Evolutionary conservation across 176 grass and related monocot genomes (phyloP).

Genomic region (Poa pratensis): DNA sequence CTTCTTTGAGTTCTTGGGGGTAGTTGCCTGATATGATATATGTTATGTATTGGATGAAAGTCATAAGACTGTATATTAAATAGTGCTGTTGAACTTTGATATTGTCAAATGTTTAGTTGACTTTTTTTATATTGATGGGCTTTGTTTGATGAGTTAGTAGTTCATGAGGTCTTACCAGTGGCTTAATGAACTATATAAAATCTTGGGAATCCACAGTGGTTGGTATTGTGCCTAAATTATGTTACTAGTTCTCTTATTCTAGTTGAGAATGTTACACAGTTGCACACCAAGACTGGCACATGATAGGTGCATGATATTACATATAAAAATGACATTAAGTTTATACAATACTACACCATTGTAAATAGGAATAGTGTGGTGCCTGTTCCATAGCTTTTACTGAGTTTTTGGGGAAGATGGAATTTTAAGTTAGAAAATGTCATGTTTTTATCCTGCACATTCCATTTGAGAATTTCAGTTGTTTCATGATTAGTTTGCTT

Average conservation of each 20-base stretch:
- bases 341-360: not conserved
- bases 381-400: not conserved
- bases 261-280: slow-evolving; percentile 12
- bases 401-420: not conserved
- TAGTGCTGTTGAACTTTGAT: slow-evolving; percentile 31
- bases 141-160: slow-evolving; percentile 29
- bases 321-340: not conserved
- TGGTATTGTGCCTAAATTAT: slow-evolving; percentile 12
- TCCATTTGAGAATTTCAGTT: slow-evolving; percentile 7
- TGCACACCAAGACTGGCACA: slow-evolving; percentile 11
- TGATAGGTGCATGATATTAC: not conserved
- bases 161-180: not conserved
- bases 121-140: slow-evolving; percentile 1
- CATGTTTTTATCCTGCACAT: not conserved
- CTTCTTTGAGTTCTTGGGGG: not conserved
- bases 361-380: not conserved
- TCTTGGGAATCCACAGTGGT: slow-evolving; percentile 10
- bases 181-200: not conserved
- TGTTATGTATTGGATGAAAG: slow-evolving; percentile 2
- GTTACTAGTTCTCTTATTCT: slow-evolving; percentile 24
- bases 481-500: slow-evolving; percentile 3
- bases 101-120: slow-evolving; percentile 29
- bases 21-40: slow-evolving; percentile 15
- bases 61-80: slow-evolving; percentile 12
- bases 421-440: not conserved